Evolutionary conservation across 2,329 filamentous ascomycete genomes (phyloP).

Genomic region (Pyrenochaeta sp.): DNA sequence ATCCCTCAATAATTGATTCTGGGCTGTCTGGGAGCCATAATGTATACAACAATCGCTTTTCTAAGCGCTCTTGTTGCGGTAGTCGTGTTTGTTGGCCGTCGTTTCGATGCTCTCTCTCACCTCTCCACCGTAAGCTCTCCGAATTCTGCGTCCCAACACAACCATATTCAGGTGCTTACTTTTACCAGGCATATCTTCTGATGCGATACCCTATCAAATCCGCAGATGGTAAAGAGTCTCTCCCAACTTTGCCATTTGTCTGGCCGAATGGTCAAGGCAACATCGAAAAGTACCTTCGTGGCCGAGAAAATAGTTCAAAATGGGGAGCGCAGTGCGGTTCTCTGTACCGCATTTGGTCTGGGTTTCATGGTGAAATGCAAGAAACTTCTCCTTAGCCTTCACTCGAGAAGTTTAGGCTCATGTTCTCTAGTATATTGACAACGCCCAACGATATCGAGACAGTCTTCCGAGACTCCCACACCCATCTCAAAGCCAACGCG

Average conservation of each 20-base stretch:
- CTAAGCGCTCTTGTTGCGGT: background rate
- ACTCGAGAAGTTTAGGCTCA: background rate
- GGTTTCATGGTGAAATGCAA: slow-evolving; percentile 51
- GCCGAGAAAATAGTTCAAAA: slow-evolving; percentile 36
- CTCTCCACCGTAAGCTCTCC: slow-evolving; percentile 3
- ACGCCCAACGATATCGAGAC: slow-evolving; percentile 17
- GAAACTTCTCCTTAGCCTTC: slow-evolving; percentile 7
- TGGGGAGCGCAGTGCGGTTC: slow-evolving; percentile 47
- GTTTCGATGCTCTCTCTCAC: slow-evolving; percentile 2
- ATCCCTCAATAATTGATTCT: background rate
- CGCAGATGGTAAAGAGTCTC: background rate
- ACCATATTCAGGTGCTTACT: slow-evolving; percentile 1
- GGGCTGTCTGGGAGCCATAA: background rate
- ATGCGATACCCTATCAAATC: slow-evolving; percentile 12
- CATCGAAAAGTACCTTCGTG: slow-evolving; percentile 51
- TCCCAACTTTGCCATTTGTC: slow-evolving; percentile 21
- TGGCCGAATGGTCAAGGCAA: slow-evolving; percentile 43
- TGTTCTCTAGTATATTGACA: slow-evolving; percentile 18
- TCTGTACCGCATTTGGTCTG: slow-evolving; percentile 48
- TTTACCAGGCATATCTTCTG: slow-evolving; percentile 5
- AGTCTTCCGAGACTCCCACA: slow-evolving; percentile 55
- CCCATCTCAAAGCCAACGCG: slow-evolving; percentile 51
- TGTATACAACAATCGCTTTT: background rate
- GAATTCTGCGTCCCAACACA: too few species aligned
- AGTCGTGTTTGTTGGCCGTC: background rate